Evolutionary conservation across 441 rosid species (phyloP).

Genomic region (Arabidopsis lyrata): DNA sequence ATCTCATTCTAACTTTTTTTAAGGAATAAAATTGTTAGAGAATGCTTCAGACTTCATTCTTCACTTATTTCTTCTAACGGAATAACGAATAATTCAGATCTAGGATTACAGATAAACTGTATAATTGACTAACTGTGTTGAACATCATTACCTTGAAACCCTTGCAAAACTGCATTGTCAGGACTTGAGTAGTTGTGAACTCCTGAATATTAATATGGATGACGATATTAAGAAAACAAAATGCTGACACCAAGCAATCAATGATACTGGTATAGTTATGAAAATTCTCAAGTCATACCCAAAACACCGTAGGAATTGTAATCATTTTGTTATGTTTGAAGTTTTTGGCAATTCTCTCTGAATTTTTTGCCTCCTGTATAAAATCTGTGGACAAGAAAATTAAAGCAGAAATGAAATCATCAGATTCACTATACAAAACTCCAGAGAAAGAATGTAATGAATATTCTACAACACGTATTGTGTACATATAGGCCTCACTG

Average conservation of each 20-base stretch:
- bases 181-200: slow-evolving; percentile 73
- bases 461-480: neutral
- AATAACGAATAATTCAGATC: neutral
- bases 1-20: neutral
- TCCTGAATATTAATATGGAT: slow-evolving; percentile 53
- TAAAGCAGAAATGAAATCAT: slow-evolving; percentile 18
- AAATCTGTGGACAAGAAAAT: slow-evolving; percentile 63
- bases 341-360: slow-evolving; percentile 75
- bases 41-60: neutral
- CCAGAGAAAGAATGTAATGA: neutral
- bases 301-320: slow-evolving; percentile 67
- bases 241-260: slow-evolving; percentile 24
- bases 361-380: slow-evolving; percentile 82
- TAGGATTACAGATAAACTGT: neutral
- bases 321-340: slow-evolving; percentile 65
- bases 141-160: slow-evolving; percentile 69
- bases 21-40: neutral
- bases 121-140: slow-evolving; percentile 14
- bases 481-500: neutral
- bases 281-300: slow-evolving; percentile 58
- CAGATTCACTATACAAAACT: neutral
- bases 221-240: neutral
- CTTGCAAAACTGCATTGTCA: slow-evolving; percentile 83
- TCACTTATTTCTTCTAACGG: neutral
- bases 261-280: neutral